Conservation (phyloP, 163 green algal genomes). For the Scenedesmus sp. region DNA sequence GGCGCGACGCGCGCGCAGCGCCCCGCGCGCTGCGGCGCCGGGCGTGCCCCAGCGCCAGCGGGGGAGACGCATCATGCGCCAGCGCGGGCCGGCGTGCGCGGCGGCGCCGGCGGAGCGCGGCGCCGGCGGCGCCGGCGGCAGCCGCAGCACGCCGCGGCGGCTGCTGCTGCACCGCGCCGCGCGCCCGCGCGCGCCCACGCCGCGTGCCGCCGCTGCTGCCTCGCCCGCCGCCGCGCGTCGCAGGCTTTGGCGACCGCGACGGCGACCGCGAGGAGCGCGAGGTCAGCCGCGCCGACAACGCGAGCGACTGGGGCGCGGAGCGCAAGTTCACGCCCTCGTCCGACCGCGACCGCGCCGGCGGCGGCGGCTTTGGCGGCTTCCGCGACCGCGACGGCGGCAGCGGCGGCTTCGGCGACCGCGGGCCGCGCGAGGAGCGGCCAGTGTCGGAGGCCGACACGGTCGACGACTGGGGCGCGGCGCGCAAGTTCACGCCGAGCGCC, state of each 20-base stretch:
- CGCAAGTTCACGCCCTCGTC: not conserved
- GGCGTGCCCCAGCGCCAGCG: too few species aligned
- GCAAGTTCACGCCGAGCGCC: slow-evolving; percentile 58
- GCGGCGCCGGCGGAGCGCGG: too few species aligned
- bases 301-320: not conserved
- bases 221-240: too few species aligned
- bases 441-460: slow-evolving; percentile 55
- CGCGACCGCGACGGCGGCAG: slow-evolving; percentile 27
- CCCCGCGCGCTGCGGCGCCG: too few species aligned
- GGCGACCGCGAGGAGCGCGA: slow-evolving; percentile 6
- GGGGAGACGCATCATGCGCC: too few species aligned
- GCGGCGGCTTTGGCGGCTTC: slow-evolving; percentile 9
- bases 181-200: not conserved
- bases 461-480: slow-evolving; percentile 68
- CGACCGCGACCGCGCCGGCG: slow-evolving; percentile 29
- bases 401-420: slow-evolving; percentile 5
- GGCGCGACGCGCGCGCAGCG: too few species aligned
- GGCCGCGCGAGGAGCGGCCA: slow-evolving; percentile 38
- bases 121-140: not conserved
- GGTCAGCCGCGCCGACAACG: slow-evolving; percentile 9
- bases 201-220: not conserved
- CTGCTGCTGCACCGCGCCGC: not conserved
- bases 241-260: not conserved
- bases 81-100: too few species aligned
- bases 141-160: not conserved